Evolutionary conservation across 1,139 yeast genomes (phyloP).

Genomic region (Meyerozyma smithsonii): DNA sequence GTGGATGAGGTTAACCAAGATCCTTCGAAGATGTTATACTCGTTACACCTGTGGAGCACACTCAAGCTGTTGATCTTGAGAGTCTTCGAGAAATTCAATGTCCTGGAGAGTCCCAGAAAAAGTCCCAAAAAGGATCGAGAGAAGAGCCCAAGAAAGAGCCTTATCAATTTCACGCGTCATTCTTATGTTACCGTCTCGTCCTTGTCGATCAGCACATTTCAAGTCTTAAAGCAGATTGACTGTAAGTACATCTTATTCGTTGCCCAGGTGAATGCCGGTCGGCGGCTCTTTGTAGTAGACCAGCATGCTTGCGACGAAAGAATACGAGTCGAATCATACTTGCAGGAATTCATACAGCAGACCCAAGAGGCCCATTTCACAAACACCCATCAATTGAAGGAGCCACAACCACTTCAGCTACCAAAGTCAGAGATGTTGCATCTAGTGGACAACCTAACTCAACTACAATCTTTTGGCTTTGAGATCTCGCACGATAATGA

Average conservation of each 20-base stretch:
- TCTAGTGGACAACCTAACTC: conserved; percentile 15
- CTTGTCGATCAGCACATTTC: neutral
- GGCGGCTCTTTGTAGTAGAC: conserved; percentile 45
- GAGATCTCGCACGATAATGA: conserved; percentile 12
- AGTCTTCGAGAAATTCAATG: conserved; percentile 12
- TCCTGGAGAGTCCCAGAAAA: neutral
- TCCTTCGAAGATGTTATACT: conserved; percentile 25
- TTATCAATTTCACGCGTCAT: neutral
- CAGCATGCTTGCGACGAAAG: conserved; percentile 84
- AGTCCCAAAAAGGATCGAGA: neutral
- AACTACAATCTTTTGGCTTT: conserved; percentile 35
- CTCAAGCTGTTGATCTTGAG: conserved; percentile 26
- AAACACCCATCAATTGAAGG: neutral
- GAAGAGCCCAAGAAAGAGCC: neutral
- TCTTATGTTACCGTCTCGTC: neutral
- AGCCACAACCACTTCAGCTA: neutral
- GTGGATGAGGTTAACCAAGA: conserved; percentile 39
- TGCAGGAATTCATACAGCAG: conserved; percentile 26
- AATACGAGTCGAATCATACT: conserved; percentile 46
- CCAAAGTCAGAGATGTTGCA: neutral
- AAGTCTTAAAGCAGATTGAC: conserved; percentile 49
- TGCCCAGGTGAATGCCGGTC: conserved; percentile 7
- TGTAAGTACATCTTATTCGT: conserved; percentile 50
- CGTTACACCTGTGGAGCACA: conserved; percentile 13
- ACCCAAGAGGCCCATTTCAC: conserved; percentile 7